Percentiles rank a stretch among this genome's conserved stretches.
Evolutionary conservation across 2,329 filamentous ascomycete genomes (phyloP).

Genomic region (Colletotrichum spinosum): DNA sequence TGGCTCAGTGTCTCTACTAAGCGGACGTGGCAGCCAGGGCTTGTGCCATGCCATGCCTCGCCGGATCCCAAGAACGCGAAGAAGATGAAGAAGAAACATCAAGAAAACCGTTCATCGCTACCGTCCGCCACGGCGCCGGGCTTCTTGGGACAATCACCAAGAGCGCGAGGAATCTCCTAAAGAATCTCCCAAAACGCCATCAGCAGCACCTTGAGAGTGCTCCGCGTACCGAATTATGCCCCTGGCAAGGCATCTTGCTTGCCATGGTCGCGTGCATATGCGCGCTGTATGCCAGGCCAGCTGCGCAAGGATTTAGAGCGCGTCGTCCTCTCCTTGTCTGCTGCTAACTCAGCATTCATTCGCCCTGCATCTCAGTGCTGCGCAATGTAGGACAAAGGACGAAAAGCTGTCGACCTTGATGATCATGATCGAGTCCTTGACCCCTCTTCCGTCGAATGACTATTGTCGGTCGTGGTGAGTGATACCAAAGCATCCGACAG

Average conservation of each 20-base stretch:
- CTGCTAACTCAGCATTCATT: too few relatives aligned
- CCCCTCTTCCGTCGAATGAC: background rate
- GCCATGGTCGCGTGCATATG: conserved; percentile 15
- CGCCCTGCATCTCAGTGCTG: background rate
- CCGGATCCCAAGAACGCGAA: background rate
- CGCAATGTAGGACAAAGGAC: conserved; percentile 8
- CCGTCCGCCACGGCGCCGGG: conserved; percentile 21
- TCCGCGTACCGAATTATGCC: too few relatives aligned
- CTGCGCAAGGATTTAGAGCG: too few relatives aligned
- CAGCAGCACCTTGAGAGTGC: too few relatives aligned
- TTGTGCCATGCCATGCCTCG: conserved; percentile 19
- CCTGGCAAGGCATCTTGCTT: too few relatives aligned
- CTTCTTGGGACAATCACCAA: background rate
- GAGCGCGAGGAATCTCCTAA: background rate
- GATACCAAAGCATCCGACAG: background rate
- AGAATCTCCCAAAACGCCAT: too few relatives aligned
- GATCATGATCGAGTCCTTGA: background rate
- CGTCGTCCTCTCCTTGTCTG: too few relatives aligned
- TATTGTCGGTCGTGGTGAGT: background rate
- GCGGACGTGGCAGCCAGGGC: conserved; percentile 17
- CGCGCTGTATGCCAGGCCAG: background rate
- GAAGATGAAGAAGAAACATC: background rate
- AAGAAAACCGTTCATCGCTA: conserved; percentile 8
- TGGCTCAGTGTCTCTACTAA: background rate
- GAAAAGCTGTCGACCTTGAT: conserved; percentile 13